phyloP scores from a whole-genome alignment of 2,329 filamentous ascomycete species.

The Chalaropsis ovoidea region DNA sequence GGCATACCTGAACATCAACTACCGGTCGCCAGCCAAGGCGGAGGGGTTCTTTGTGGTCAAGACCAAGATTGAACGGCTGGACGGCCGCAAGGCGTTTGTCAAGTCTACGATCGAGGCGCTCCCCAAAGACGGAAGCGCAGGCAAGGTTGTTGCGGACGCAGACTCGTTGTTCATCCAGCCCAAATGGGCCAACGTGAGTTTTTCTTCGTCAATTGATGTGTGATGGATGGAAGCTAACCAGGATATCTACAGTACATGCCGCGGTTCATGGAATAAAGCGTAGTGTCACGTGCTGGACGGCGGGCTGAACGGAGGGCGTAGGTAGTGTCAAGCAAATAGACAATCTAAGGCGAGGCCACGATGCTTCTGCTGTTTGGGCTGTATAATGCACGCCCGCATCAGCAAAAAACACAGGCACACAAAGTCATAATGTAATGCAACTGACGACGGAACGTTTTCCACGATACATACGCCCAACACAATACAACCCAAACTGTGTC shows the following conservation, averaged over 20 bases:
- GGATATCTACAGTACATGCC: constrained; percentile 27
- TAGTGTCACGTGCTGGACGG: not conserved
- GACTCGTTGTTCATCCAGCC: constrained; percentile 83
- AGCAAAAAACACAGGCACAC: too few species aligned
- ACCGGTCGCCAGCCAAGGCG: constrained; percentile 68
- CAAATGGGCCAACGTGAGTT: constrained; percentile 63
- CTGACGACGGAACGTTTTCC: not conserved
- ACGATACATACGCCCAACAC: not conserved
- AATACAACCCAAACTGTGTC: not conserved
- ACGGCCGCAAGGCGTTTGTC: constrained; percentile 92
- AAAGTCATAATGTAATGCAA: too few species aligned
- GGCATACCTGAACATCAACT: constrained; percentile 73
- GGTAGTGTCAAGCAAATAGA: not conserved
- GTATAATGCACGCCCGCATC: not conserved
- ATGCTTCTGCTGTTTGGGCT: not conserved
- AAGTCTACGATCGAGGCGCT: constrained; percentile 78
- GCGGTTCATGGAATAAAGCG: constrained; percentile 23
- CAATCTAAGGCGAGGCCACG: not conserved
- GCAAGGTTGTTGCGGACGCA: constrained; percentile 67
- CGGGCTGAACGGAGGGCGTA: not conserved
- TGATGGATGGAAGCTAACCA: constrained; percentile 11
- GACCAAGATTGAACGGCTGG: constrained; percentile 71
- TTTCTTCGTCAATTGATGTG: not conserved
- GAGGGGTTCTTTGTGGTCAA: constrained; percentile 65
- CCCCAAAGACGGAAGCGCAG: constrained; percentile 46